Percentiles rank a stretch among this genome's conserved stretches.
Evolutionary conservation across 108 stramenopile genomes (phyloP).

Genomic region (Nitzschia sp.): DNA sequence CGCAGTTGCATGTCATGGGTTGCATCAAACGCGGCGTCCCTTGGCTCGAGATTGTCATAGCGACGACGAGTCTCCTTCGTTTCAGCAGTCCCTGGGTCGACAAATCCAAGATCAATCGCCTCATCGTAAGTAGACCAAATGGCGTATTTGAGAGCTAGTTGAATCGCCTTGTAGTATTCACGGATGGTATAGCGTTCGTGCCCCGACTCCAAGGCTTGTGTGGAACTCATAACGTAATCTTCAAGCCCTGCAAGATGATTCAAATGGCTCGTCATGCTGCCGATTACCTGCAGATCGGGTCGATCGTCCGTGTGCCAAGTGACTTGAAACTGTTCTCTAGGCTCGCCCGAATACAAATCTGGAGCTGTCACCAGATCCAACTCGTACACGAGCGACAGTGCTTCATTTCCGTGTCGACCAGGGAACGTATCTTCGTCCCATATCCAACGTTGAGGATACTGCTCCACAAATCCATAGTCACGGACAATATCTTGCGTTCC

Average conservation of each 20-base stretch:
- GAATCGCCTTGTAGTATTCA: constrained; percentile 24
- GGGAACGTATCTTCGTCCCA: constrained; percentile 10
- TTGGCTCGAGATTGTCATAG: constrained; percentile 12
- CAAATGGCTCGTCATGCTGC: neutral
- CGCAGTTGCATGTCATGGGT: neutral
- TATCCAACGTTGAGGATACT: constrained; percentile 69
- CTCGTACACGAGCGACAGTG: neutral
- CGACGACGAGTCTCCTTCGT: neutral
- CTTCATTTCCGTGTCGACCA: no score
- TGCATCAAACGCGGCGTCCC: neutral
- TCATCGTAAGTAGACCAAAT: constrained; percentile 2
- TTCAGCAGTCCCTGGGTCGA: neutral
- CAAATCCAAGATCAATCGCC: constrained; percentile 20
- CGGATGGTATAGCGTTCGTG: constrained; percentile 20
- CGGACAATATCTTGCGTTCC: constrained; percentile 57
- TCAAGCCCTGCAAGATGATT: neutral
- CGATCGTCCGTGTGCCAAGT: neutral
- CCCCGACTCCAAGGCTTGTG: neutral
- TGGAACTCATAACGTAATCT: neutral
- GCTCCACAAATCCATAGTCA: constrained; percentile 68
- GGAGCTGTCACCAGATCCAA: neutral
- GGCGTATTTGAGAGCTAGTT: constrained; percentile 11
- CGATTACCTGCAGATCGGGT: neutral
- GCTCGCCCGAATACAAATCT: neutral
- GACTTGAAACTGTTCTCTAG: neutral